These are phyloP conservation scores for Pyrenula aspistea DNA, from an alignment of 495 filamentous ascomycete species.

Conservation along the genomic window DNA sequence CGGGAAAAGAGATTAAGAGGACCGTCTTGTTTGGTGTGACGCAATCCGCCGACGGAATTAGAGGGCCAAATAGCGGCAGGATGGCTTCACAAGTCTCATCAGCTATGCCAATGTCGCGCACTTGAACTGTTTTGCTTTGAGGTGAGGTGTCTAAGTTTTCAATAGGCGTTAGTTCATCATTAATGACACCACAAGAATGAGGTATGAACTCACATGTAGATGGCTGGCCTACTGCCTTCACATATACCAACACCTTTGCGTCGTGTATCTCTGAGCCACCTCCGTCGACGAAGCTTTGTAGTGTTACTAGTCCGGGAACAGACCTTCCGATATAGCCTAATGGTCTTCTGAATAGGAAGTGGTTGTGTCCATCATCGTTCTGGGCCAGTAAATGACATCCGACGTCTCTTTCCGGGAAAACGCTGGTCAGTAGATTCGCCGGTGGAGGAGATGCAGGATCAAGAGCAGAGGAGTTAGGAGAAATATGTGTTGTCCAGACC, in stretches of 20 bases:
- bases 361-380: neutral
- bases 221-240: conserved; percentile 30
- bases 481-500: conserved; percentile 13
- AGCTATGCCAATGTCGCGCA: conserved; percentile 41
- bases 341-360: conserved; percentile 24
- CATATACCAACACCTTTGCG: conserved; percentile 28
- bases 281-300: conserved; percentile 30
- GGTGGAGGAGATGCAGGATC: conserved; percentile 6
- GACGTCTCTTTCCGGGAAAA: conserved; percentile 36
- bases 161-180: neutral
- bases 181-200: neutral
- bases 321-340: conserved; percentile 18
- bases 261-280: conserved; percentile 22
- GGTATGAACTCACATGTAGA: conserved; percentile 16
- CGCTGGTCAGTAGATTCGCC: conserved; percentile 21
- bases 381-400: conserved; percentile 24
- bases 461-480: conserved; percentile 3
- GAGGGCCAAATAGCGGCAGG: conserved; percentile 41
- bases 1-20: conserved; percentile 43
- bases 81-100: conserved; percentile 45
- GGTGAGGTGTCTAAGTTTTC: conserved; percentile 35
- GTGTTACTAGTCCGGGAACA: conserved; percentile 27
- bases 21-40: conserved; percentile 44
- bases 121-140: conserved; percentile 24
- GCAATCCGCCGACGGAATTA: conserved; percentile 29